Conservation (phyloP, 345 rosid species). For the Linum lewisii region DNA sequence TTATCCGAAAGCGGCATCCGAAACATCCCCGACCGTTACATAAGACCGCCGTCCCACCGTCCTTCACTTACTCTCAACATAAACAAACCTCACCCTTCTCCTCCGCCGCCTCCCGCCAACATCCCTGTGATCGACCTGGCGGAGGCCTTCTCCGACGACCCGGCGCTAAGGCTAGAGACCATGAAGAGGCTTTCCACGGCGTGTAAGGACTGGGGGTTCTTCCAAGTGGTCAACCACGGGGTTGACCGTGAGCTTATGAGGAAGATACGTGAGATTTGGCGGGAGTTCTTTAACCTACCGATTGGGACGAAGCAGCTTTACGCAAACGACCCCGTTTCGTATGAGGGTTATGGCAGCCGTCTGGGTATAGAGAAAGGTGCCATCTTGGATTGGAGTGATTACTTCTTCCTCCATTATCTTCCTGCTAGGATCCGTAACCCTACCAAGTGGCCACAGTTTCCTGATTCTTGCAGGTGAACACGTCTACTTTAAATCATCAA, state of each 20-base stretch:
- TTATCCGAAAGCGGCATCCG: neutral
- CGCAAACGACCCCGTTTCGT: slow-evolving; percentile 2
- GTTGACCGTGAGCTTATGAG: neutral
- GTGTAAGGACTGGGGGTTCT: slow-evolving; percentile 2
- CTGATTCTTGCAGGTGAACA: neutral
- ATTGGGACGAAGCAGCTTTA: neutral
- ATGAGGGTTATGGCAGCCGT: slow-evolving; percentile 4
- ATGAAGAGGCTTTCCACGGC: neutral
- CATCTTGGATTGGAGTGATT: neutral
- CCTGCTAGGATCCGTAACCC: neutral
- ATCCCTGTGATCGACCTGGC: slow-evolving; percentile 2
- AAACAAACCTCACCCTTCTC: too few species aligned
- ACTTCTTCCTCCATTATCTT: neutral
- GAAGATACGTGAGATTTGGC: slow-evolving; percentile 1
- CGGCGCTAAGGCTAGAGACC: neutral
- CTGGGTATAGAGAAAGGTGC: slow-evolving; percentile 2
- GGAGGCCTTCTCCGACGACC: neutral
- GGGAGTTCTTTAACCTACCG: slow-evolving; percentile 4
- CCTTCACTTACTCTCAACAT: neutral
- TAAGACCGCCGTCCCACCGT: neutral
- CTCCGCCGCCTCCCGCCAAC: neutral
- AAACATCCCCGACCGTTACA: neutral
- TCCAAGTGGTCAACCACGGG: slow-evolving; percentile 5
- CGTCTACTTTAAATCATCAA: too few species aligned
- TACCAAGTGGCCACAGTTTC: neutral